phyloP scores from a whole-genome alignment of 148 eudicot genomes.

The Chenopodium quinoa region DNA sequence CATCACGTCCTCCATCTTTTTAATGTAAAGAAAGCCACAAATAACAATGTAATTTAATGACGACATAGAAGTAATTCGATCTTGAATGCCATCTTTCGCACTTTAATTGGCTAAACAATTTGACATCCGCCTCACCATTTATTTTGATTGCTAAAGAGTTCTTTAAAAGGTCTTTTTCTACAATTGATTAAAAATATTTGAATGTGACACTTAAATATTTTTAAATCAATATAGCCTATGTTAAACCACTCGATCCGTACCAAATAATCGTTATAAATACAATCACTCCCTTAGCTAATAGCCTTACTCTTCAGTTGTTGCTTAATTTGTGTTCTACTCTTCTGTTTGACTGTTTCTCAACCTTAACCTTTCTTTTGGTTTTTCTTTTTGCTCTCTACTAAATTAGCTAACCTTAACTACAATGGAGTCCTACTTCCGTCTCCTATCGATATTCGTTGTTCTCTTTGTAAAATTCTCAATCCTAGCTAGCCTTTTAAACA shows the following conservation, averaged over 20 bases:
- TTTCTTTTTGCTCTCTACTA: neutral
- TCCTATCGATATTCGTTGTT: conserved; percentile 11
- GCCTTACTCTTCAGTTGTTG: neutral
- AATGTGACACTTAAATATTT: conserved; percentile 13
- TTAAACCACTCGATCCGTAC: neutral
- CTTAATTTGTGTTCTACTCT: neutral
- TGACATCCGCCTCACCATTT: no score
- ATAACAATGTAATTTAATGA: no score
- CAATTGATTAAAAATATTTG: neutral
- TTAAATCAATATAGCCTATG: neutral
- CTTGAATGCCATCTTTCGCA: no score
- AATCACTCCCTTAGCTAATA: neutral
- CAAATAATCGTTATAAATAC: conserved; percentile 15
- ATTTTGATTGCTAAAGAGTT: neutral
- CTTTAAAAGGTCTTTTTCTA: conserved; percentile 1
- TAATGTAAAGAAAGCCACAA: no score
- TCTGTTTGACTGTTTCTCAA: no score
- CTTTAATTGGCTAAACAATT: no score
- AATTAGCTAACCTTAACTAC: neutral
- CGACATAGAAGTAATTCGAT: no score
- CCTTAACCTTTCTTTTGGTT: neutral
- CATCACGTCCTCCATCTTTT: no score
- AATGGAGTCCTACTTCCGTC: conserved; percentile 23
- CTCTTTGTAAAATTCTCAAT: conserved; percentile 10
- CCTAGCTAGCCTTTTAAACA: neutral